Evolutionary conservation across 768 basidiomycete genomes (phyloP).

Genomic region (Tylopilus vinaceipallidus): DNA sequence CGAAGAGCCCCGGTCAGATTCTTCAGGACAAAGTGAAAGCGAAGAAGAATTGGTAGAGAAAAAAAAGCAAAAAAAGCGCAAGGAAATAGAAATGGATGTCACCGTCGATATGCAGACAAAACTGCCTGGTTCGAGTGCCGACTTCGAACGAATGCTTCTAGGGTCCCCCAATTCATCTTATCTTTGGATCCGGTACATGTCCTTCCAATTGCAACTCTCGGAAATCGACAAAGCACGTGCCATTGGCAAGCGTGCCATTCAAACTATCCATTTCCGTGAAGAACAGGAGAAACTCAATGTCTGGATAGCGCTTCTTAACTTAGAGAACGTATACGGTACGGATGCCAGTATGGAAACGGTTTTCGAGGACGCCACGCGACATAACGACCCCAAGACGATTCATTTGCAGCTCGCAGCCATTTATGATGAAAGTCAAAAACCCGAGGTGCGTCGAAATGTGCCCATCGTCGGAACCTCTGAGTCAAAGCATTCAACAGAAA

Average conservation of each 20-base stretch:
- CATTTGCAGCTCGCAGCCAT: constrained; percentile 84
- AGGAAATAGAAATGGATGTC: constrained; percentile 71
- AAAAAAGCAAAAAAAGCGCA: constrained; percentile 65
- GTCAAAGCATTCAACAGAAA: constrained; percentile 49
- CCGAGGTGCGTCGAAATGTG: constrained; percentile 50
- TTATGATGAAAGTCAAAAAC: constrained; percentile 79
- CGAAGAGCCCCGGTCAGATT: constrained; percentile 40
- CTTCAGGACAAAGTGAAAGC: constrained; percentile 43
- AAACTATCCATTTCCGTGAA: constrained; percentile 91
- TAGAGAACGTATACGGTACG: constrained; percentile 92
- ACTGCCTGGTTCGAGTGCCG: constrained; percentile 85
- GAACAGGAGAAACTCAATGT: constrained; percentile 95
- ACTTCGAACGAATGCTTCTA: constrained; percentile 91
- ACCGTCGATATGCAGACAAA: constrained; percentile 88
- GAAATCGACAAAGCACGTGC: constrained; percentile 94
- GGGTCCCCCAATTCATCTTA: constrained; percentile 97
- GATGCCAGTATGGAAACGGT: constrained; percentile 73
- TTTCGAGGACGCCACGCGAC: constrained; percentile 87
- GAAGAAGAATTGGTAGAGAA: constrained; percentile 36
- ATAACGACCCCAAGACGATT: constrained; percentile 91
- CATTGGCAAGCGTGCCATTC: constrained; percentile 79
- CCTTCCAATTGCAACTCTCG: constrained; percentile 94
- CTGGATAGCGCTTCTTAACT: constrained; percentile 94
- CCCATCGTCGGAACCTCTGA: not conserved
- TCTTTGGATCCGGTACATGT: constrained; percentile 99